Evolutionary conservation across 305 asterid species (phyloP).

Genomic region (Solanum hybrid): DNA sequence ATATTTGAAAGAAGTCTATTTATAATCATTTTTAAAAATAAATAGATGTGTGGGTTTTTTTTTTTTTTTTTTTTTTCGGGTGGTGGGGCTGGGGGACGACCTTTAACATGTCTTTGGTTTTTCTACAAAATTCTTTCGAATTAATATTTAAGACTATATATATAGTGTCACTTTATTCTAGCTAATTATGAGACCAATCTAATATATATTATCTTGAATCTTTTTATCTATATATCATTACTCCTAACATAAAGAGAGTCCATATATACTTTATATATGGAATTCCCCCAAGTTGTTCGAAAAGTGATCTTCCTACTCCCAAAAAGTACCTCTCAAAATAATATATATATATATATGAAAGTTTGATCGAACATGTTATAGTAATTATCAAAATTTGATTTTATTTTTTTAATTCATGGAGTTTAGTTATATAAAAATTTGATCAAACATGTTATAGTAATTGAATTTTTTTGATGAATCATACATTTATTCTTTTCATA

Average conservation of each 20-base stretch:
- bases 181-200: not conserved
- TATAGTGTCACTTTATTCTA: not conserved
- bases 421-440: too few relatives aligned
- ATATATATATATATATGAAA: too few relatives aligned
- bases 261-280: not conserved
- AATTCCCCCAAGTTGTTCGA: not conserved
- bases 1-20: too few relatives aligned
- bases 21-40: too few relatives aligned
- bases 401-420: too few relatives aligned
- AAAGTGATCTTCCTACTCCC: not conserved
- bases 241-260: not conserved
- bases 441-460: not conserved
- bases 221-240: not conserved
- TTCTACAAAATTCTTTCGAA: too few relatives aligned
- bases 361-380: too few relatives aligned
- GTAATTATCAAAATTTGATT: too few relatives aligned
- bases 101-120: not conserved
- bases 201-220: not conserved
- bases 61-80: too few relatives aligned
- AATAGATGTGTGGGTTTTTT: too few relatives aligned
- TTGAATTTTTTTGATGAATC: not conserved
- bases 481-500: not conserved
- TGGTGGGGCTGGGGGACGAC: not conserved
- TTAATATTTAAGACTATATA: not conserved
- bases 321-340: not conserved